Percentiles rank a stretch among this genome's conserved stretches.
Conservation (phyloP, 2,329 filamentous ascomycete genomes). For the Talaromyces atroroseus region DNA sequence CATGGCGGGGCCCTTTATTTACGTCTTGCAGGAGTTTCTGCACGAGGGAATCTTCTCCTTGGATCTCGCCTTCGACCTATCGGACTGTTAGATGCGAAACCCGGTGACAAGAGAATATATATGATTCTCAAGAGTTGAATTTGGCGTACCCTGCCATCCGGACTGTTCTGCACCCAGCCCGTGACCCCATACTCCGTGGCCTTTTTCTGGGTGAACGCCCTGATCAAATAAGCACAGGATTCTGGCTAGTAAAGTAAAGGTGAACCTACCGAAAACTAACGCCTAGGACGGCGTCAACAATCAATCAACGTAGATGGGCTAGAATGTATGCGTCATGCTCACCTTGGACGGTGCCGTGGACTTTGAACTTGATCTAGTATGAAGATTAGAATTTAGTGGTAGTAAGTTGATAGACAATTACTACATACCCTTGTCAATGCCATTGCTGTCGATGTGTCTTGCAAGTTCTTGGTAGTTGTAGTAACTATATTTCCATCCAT, state of each 20-base stretch:
- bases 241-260: not conserved
- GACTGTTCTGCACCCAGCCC: constrained; percentile 46
- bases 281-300: constrained; percentile 20
- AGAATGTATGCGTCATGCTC: constrained; percentile 18
- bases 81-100: not conserved
- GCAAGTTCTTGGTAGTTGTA: too few species aligned
- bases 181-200: constrained; percentile 41
- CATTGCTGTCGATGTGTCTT: not conserved
- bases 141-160: constrained; percentile 36
- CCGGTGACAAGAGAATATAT: not conserved
- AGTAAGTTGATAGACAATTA: not conserved
- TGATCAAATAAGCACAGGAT: not conserved
- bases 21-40: constrained; percentile 68
- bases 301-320: not conserved
- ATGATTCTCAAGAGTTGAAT: not conserved
- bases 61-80: constrained; percentile 84
- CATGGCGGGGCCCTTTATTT: constrained; percentile 65
- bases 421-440: constrained; percentile 11
- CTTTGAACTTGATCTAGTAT: constrained; percentile 38
- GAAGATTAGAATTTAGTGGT: not conserved
- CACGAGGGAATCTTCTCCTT: constrained; percentile 63
- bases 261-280: constrained; percentile 45
- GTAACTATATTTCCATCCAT: too few species aligned
- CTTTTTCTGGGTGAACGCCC: constrained; percentile 41
- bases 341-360: constrained; percentile 68